These are phyloP conservation scores for Rubroshorea leprosula DNA, from an alignment of 345 rosid species.

Conservation along the genomic window DNA sequence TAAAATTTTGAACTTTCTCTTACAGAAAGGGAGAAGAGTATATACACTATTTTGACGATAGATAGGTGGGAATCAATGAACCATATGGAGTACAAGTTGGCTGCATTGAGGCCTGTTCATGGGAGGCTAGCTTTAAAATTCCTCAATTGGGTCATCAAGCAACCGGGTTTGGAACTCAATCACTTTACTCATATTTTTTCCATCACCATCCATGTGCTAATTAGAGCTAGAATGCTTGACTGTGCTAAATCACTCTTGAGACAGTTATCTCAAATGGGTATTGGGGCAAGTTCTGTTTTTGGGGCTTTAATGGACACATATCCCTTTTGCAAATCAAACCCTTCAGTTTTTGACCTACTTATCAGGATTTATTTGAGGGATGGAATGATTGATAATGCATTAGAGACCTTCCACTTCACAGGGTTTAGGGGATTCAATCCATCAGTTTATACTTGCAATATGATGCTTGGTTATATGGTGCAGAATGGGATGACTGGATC, in stretches of 20 bases:
- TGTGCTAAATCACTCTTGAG: conserved; percentile 54
- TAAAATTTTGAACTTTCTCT: background rate
- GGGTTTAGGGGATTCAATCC: conserved; percentile 60
- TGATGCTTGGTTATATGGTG: conserved; percentile 50
- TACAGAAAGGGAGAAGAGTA: conserved; percentile 59
- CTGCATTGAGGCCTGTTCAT: conserved; percentile 73
- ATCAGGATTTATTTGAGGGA: conserved; percentile 58
- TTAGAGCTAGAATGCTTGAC: conserved; percentile 78
- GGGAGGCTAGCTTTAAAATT: conserved; percentile 82
- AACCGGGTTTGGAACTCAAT: conserved; percentile 57
- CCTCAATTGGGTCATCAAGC: conserved; percentile 63
- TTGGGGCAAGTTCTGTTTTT: conserved; percentile 50
- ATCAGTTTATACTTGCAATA: conserved; percentile 64
- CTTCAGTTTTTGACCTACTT: conserved; percentile 77
- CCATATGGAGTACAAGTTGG: conserved; percentile 66
- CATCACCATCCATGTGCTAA: conserved; percentile 62
- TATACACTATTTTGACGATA: conserved; percentile 66
- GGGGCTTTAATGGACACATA: conserved; percentile 62
- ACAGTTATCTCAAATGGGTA: conserved; percentile 42
- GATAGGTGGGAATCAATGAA: conserved; percentile 86
- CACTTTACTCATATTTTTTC: conserved; percentile 56
- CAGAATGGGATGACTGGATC: conserved; percentile 39
- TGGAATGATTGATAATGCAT: conserved; percentile 53
- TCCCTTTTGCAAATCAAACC: conserved; percentile 79
- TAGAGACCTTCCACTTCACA: conserved; percentile 59